A percentile compares a stretch with the other conserved stretches of the same genome.
Evolutionary conservation across 345 rosid genomes (phyloP).

Genomic region (Rhodamnia argentea): DNA sequence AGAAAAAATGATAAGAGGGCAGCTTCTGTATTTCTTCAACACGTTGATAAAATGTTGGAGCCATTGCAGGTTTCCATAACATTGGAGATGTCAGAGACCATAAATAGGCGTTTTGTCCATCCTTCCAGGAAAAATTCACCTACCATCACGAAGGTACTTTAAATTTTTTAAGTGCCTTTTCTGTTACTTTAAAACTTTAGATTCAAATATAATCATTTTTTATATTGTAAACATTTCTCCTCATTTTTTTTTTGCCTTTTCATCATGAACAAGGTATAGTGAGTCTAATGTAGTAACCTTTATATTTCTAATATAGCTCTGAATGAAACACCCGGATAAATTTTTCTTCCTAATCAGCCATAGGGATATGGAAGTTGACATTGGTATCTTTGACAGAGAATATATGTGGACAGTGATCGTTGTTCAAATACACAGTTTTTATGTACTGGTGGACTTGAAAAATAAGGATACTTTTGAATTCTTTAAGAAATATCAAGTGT

Average conservation of each 20-base stretch:
- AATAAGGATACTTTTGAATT: background rate
- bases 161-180: background rate
- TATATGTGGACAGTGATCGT: background rate
- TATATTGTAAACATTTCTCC: background rate
- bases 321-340: background rate
- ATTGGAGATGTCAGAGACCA: constrained; percentile 80
- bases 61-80: constrained; percentile 61
- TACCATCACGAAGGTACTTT: constrained; percentile 71
- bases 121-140: constrained; percentile 85
- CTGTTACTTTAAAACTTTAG: background rate
- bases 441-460: background rate
- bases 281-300: background rate
- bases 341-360: background rate
- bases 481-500: background rate
- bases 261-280: background rate
- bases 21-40: constrained; percentile 5
- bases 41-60: background rate
- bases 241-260: background rate
- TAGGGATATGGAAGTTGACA: background rate
- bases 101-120: constrained; percentile 57
- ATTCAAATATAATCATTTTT: background rate
- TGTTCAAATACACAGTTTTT: background rate
- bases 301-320: background rate
- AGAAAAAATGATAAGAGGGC: background rate
- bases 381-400: background rate